Evolutionary conservation across 2,329 filamentous ascomycete genomes (phyloP), one percentile per base, ranked within the genome.

Genomic region (Paraphaeosphaeria minitans): DNA sequence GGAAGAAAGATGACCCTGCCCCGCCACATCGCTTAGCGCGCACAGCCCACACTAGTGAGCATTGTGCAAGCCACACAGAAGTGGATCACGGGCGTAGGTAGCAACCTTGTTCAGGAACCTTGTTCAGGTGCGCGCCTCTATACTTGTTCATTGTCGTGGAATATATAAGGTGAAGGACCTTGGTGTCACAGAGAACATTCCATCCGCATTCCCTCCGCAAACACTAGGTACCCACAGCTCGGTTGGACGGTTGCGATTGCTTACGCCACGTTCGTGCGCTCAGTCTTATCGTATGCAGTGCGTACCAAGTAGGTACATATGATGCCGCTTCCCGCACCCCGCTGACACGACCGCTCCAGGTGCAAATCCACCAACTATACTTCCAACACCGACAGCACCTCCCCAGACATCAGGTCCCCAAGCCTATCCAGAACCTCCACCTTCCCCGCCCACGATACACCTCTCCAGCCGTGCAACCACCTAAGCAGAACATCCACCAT

Each of bases 381-480:
- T 19, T 12, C 21, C 29, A 42, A 47, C 45, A 42, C 19, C 55
- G 6, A n/a, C 22, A 45, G 14, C 50, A 29, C n/a, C 9, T 14
- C 45, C 9, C 16, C 31, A 22, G 9, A 13, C 43, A 10, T 12
- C 8, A 7, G 6, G 13, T 2, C 21, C 31, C 39, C 42, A n/a
- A 31, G 31, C 13, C 42, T 45, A 19, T 53, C 53, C 7, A 31
- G 50, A 22, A 41, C 46, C 3, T 47, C 54, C 1, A 60, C 58
- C 21, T 43, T 57, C 14, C 21, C 47, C 2, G 54, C 51, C 16
- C 50, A 57, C 22, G 47, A 60, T n/a, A 12, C 49, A 53, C 35
- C 56, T 54, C 21, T 41, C 1, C 63, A 65, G 45, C 47, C 61
- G 9, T 49, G 53, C 46, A 55, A 60, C 42, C 61, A 61, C 42